Conservation (phyloP, 371 early-diverging fungal genomes). For the Mucor circinelloides region DNA sequence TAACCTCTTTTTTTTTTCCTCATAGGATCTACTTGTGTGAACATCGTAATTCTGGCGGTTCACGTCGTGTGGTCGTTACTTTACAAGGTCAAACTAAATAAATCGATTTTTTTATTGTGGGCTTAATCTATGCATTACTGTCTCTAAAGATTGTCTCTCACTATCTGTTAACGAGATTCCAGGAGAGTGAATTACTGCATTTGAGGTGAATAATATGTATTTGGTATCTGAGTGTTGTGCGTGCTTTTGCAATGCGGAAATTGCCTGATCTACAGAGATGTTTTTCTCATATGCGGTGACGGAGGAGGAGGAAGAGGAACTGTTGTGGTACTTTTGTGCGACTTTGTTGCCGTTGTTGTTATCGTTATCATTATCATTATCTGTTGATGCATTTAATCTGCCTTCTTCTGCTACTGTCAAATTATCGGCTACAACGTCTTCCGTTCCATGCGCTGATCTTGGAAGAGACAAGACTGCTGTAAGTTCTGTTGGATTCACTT, state of each 20-base stretch:
- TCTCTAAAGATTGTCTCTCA: neutral
- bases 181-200: neutral
- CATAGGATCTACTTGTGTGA: slow-evolving; percentile 75
- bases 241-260: neutral
- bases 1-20: neutral
- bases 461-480: slow-evolving; percentile 7
- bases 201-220: neutral
- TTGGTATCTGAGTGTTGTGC: neutral
- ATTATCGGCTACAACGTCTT: slow-evolving; percentile 6
- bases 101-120: neutral
- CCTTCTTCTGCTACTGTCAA: slow-evolving; percentile 12
- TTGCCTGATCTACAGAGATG: neutral
- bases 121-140: neutral
- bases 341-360: neutral
- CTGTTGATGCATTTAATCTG: neutral
- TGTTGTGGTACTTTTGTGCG: neutral
- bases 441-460: neutral
- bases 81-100: slow-evolving; percentile 65
- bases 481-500: slow-evolving; percentile 10
- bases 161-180: neutral
- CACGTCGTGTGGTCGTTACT: slow-evolving; percentile 71
- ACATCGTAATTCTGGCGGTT: slow-evolving; percentile 69
- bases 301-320: neutral
- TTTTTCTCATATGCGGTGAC: neutral
- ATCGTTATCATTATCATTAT: neutral